Conservation (phyloP, 2,329 filamentous ascomycete species). For the Arthrobotrys iridis region DNA sequence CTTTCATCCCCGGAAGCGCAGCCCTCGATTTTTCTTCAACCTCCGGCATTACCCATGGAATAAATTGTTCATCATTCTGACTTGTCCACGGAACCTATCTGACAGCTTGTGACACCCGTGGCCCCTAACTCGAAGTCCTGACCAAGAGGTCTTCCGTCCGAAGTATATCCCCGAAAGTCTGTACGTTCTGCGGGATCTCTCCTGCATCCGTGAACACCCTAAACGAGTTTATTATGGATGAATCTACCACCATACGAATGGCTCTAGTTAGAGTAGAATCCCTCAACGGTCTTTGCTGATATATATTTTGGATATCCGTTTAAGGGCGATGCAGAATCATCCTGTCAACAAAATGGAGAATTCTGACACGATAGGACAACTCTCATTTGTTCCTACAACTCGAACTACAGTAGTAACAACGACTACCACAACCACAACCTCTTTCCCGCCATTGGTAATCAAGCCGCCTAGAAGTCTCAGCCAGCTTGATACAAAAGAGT, state of each 20-base stretch:
- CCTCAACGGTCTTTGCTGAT: not conserved
- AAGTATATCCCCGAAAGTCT: not conserved
- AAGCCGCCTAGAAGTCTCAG: constrained; percentile 57
- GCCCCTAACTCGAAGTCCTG: not conserved
- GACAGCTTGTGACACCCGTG: not conserved
- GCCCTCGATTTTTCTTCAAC: not conserved
- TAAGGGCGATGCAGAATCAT: constrained; percentile 28
- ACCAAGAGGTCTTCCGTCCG: not conserved
- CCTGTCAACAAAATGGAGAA: constrained; percentile 33
- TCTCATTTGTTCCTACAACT: constrained; percentile 59
- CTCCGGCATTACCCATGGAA: constrained; percentile 25
- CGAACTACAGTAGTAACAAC: constrained; percentile 59
- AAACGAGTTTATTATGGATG: too few species aligned
- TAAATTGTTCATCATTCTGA: not conserved
- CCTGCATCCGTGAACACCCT: not conserved
- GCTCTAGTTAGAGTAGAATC: not conserved
- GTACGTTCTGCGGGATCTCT: not conserved
- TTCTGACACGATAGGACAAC: constrained; percentile 57
- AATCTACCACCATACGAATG: too few species aligned
- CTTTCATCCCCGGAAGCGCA: not conserved
- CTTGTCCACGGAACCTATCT: not conserved
- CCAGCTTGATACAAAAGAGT: constrained; percentile 82
- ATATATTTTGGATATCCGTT: not conserved
- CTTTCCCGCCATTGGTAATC: constrained; percentile 58
- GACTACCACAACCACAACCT: constrained; percentile 58